Conservation (phyloP, 2,329 filamentous ascomycete species). For the Curvularia eragrostidis region DNA sequence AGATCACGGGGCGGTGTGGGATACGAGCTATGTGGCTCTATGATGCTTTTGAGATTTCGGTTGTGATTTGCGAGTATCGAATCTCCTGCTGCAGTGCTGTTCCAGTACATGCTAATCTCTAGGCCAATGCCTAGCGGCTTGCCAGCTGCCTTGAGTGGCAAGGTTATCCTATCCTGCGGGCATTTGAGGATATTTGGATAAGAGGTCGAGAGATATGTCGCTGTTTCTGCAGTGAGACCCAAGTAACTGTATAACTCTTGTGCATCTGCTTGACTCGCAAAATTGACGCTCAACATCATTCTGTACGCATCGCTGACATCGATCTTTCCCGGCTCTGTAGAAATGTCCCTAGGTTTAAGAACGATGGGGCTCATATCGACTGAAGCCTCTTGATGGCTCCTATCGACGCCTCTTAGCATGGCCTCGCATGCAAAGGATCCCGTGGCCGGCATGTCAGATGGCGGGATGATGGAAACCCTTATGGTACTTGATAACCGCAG, state of each 20-base stretch:
- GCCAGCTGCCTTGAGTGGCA: slow-evolving; percentile 19
- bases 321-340: not conserved
- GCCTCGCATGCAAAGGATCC: slow-evolving; percentile 6
- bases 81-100: slow-evolving; percentile 5
- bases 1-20: slow-evolving; percentile 16
- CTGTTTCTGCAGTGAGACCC: slow-evolving; percentile 10
- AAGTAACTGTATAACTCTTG: slow-evolving; percentile 36
- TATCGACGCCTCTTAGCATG: slow-evolving; percentile 12
- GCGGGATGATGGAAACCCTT: slow-evolving; percentile 14
- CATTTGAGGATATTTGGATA: slow-evolving; percentile 42
- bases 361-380: slow-evolving; percentile 22
- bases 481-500: slow-evolving; percentile 12
- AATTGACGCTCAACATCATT: slow-evolving; percentile 32
- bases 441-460: slow-evolving; percentile 1
- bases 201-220: slow-evolving; percentile 28
- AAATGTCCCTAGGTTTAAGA: slow-evolving; percentile 29
- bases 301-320: slow-evolving; percentile 8
- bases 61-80: slow-evolving; percentile 38
- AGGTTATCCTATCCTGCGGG: slow-evolving; percentile 17
- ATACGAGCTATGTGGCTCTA: slow-evolving; percentile 8
- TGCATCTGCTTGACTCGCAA: slow-evolving; percentile 26
- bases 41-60: slow-evolving; percentile 12
- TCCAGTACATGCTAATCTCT: slow-evolving; percentile 34
- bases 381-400: not conserved
- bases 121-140: slow-evolving; percentile 30